Evolutionary conservation across 306 rosid species (phyloP).

Genomic region (Dalbergia oliveri): DNA sequence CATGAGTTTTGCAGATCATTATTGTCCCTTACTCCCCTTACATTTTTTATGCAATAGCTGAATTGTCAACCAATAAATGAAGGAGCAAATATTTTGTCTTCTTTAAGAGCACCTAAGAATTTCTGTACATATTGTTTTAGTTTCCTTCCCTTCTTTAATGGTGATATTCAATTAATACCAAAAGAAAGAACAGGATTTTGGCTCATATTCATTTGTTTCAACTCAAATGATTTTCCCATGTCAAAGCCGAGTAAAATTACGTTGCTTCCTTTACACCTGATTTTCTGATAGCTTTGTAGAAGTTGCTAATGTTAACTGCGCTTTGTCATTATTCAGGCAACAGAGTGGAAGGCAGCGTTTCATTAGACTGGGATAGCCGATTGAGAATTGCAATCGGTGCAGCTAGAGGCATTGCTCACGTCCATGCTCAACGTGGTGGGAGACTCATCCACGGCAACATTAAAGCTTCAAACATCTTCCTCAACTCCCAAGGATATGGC

Average conservation of each 20-base stretch:
- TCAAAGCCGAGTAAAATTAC: conserved; percentile 1
- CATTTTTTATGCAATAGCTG: too few relatives aligned
- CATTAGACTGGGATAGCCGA: conserved; percentile 76
- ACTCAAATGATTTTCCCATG: not conserved
- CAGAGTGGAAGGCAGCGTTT: conserved; percentile 67
- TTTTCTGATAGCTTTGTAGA: not conserved
- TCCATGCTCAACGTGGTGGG: conserved; percentile 72
- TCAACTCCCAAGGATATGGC: conserved; percentile 78
- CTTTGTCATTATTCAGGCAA: conserved; percentile 57
- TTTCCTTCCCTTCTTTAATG: not conserved
- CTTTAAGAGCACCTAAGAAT: too few relatives aligned
- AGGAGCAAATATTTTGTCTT: too few relatives aligned
- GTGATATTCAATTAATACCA: not conserved
- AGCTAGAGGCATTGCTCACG: conserved; percentile 86
- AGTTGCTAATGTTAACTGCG: conserved; percentile 3
- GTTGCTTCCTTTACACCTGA: not conserved
- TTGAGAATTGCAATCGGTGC: conserved; percentile 75
- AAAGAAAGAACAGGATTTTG: not conserved
- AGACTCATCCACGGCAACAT: conserved; percentile 85
- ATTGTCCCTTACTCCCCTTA: too few relatives aligned
- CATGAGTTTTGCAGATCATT: too few relatives aligned
- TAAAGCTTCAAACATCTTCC: conserved; percentile 84
- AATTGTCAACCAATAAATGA: too few relatives aligned
- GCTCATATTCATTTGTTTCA: not conserved
- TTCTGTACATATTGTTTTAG: too few relatives aligned